These are phyloP conservation scores for Mycena rosella DNA, from an alignment of 768 basidiomycete species.

Conservation along the genomic window DNA sequence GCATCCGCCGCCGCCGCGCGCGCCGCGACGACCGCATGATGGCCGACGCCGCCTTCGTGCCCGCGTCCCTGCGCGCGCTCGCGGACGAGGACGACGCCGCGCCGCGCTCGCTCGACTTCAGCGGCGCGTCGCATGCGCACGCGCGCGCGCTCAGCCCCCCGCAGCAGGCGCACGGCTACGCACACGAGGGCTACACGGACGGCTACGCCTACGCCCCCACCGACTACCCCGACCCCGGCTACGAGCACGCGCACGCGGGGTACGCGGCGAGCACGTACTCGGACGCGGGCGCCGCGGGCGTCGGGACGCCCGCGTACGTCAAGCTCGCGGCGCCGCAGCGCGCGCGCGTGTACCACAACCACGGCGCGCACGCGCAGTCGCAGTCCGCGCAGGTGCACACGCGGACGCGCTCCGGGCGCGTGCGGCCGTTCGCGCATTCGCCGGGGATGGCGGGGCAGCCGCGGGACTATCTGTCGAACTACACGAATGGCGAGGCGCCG, in stretches of 20 bases:
- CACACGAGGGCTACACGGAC: background rate
- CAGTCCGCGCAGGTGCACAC: too few relatives aligned
- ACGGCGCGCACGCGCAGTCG: background rate
- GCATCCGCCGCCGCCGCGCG: conserved; percentile 73
- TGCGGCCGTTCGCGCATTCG: too few relatives aligned
- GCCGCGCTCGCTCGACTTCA: conserved; percentile 1
- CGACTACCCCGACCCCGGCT: background rate
- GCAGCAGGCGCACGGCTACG: background rate
- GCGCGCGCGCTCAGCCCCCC: background rate
- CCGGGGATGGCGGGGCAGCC: too few relatives aligned
- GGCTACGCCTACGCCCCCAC: too few relatives aligned
- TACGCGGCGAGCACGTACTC: background rate
- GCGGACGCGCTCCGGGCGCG: too few relatives aligned
- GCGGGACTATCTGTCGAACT: too few relatives aligned
- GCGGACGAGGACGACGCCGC: conserved; percentile 2
- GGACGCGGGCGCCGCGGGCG: background rate
- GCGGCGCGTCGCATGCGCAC: background rate
- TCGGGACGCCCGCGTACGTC: background rate
- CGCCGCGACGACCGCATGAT: conserved; percentile 79
- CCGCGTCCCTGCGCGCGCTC: background rate
- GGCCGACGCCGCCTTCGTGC: background rate
- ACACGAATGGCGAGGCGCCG: too few relatives aligned
- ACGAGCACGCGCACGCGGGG: background rate
- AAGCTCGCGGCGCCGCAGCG: conserved; percentile 3
- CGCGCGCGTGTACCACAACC: background rate